Base-by-base conservation (phyloP, 2,329 filamentous ascomycete genomes). In the Pseudocercospora macadamiae region DNA sequence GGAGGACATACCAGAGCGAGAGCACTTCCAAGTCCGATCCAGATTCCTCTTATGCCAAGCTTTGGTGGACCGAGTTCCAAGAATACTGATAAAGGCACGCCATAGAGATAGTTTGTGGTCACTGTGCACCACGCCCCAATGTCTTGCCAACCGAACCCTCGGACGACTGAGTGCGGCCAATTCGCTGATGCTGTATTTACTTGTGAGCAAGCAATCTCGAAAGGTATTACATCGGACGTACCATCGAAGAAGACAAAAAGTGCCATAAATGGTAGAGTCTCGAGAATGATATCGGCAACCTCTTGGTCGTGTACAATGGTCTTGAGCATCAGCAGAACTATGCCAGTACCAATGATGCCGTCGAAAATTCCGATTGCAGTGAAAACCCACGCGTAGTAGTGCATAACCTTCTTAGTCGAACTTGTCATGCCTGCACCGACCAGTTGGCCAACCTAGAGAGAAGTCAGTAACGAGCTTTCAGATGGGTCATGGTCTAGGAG, bases 191-290 rank as follows among this genome's bases (percentile, higher is more conserved):
- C 18, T 45, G 7, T 21, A 23, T 14, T 4, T n/a, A 9, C 9
- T 21, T 3, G n/a, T 39, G 16, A 39, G 36, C 16, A n/a, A 21
- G 16, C 6, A 10, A 9, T 21, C 6, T 18, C 7, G 8, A 39
- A 10, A 10, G 12, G 6, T 5, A 18, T 37, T 3, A 5, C 16
- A 2, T 8, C 4, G 7, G 16, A 39, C n/a, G 18, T 73, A 0
- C 70, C 70, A 57, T 77, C 75, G 39, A 71, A 74, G 51, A 76
- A 65, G 42, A 76, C 73, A 64, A 77, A 76, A 0, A 70, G 64
- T 1, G 73, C 74, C 0, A 75, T 65, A 2, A 74, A 67, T 3
- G 74, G 73, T 26, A 77, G 63, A 5, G 73, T 71, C 7, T 65
- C 65, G 2, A 68, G 64, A 1, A 73, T 71, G 10, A 76, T 72